Evolutionary conservation across 1,284 basidiomycete species (phyloP), one percentile per base, ranked within the genome.

Genomic region (Ceratobasidium sp.): DNA sequence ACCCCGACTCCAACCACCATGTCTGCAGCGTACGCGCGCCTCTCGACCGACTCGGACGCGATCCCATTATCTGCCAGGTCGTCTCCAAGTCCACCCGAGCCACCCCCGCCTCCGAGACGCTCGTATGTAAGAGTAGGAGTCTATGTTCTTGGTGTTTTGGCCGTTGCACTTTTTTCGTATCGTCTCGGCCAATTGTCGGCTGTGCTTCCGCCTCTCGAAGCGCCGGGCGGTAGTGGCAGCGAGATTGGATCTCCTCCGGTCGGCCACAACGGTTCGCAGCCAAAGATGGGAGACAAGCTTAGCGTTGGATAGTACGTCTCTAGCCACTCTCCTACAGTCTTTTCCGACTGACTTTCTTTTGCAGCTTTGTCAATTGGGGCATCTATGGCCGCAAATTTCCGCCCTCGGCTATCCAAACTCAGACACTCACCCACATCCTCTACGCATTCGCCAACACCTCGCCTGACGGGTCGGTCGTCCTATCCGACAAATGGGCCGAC

Each of bases 401-500:
- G 48, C 96, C 96, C 2, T 91, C 91, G 14, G 83, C 90, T 70
- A 96, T 98, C 77, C 96, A 96, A 10, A 88, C 85, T 1, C 84
- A 93, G 46, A 90, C 96, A 82, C 89, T 99, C 81, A 98, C 96
- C 57, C 94, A 95, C 82, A 90, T 95, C 77, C 88, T 95, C 20
- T 95, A 95, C 82, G 94, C 97, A 0, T 99, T 99, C 81, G 97
- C 94, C 50, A 94, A 98, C 82, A 86, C 98, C 81, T 91, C 90
- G 81, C 86, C 91, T 44, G 93, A 95, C 60, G 96, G 96, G 33
- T 94, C 94, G 82, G 95, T 96, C n/a, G 85, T 89, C 81, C 86
- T 99, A 71, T 96, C 95, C 50, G 97, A 99, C 83, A 84, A 88
- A 1, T 99, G 97, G 97, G 92, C 96, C 0, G 97, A 99, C 86